These are phyloP conservation scores for Dactylellina sp. DNA, from an alignment of 2,329 filamentous ascomycete genomes.

Conservation along the genomic window DNA sequence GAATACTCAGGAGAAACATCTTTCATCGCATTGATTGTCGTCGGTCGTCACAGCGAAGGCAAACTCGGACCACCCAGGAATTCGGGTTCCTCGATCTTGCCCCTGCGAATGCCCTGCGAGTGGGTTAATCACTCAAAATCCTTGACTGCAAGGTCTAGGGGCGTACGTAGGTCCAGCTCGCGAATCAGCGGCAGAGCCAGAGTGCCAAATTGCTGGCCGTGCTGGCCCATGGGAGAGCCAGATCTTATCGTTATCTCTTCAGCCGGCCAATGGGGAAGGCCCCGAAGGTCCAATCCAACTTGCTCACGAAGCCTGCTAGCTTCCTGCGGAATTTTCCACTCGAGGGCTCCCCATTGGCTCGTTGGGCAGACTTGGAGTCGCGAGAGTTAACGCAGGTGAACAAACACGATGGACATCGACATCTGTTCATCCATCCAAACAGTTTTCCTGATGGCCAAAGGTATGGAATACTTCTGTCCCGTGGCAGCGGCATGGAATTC, in stretches of 20 bases:
- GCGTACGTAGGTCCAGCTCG: conserved; percentile 29
- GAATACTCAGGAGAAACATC: conserved; percentile 17
- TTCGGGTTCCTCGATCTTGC: conserved; percentile 46
- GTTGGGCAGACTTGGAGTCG: not conserved
- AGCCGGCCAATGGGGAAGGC: conserved; percentile 31
- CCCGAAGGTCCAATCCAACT: conserved; percentile 11
- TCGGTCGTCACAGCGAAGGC: conserved; percentile 20
- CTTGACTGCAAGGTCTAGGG: conserved; percentile 55
- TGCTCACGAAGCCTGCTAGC: too few species aligned
- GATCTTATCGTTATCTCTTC: conserved; percentile 52
- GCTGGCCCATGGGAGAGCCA: conserved; percentile 11
- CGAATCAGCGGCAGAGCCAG: conserved; percentile 44
- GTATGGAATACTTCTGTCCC: not conserved
- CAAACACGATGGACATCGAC: conserved; percentile 3
- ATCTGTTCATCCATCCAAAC: too few species aligned
- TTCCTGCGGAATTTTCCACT: conserved; percentile 8
- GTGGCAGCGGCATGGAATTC: conserved; percentile 25
- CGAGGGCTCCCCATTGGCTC: too few species aligned
- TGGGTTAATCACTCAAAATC: conserved; percentile 56
- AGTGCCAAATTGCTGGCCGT: conserved; percentile 32
- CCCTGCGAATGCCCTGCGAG: conserved; percentile 32
- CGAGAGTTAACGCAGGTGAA: conserved; percentile 5
- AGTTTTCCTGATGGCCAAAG: not conserved
- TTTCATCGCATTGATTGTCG: conserved; percentile 6
- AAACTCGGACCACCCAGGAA: conserved; percentile 52